Conservation (phyloP, 352 stramenopile genomes). For the Discostella stelligera region DNA sequence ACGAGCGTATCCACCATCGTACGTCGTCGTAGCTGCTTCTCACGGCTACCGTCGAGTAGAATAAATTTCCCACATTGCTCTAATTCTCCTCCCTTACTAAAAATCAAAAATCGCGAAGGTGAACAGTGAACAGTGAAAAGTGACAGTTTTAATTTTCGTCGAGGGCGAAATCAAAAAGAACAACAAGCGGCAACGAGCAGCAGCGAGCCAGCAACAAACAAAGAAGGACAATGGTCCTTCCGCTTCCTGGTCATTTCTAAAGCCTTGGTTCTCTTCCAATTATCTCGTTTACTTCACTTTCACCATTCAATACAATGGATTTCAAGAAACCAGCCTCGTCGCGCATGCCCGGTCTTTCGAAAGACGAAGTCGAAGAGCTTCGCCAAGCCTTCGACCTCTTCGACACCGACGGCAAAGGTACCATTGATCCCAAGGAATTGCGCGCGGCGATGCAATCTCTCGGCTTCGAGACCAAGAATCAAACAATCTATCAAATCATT, state of each 20-base stretch:
- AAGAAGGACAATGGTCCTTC: not conserved
- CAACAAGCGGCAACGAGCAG: not conserved
- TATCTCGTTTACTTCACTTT: no score
- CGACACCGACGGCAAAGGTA: conserved; percentile 92
- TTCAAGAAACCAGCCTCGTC: conserved; percentile 16
- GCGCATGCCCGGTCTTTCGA: conserved; percentile 30
- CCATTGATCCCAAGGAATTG: conserved; percentile 96
- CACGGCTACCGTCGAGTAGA: no score
- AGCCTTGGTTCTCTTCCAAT: no score
- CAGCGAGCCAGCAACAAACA: not conserved
- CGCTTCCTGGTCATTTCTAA: no score
- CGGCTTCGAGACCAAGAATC: conserved; percentile 95
- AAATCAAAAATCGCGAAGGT: no score
- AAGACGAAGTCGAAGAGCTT: conserved; percentile 52
- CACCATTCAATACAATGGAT: conserved; percentile 1
- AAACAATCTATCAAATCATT: conserved; percentile 98
- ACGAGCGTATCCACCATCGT: no score
- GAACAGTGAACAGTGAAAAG: not conserved
- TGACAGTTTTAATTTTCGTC: not conserved
- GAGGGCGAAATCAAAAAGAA: not conserved
- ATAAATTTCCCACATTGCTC: no score
- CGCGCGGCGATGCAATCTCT: conserved; percentile 92
- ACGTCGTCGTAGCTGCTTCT: no score
- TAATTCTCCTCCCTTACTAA: no score
- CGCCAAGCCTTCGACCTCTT: conserved; percentile 92